Percentiles rank a stretch among this genome's conserved stretches.
phyloP scores from a whole-genome alignment of 2,329 filamentous ascomycete species.

The Clonostachys byssicola region DNA sequence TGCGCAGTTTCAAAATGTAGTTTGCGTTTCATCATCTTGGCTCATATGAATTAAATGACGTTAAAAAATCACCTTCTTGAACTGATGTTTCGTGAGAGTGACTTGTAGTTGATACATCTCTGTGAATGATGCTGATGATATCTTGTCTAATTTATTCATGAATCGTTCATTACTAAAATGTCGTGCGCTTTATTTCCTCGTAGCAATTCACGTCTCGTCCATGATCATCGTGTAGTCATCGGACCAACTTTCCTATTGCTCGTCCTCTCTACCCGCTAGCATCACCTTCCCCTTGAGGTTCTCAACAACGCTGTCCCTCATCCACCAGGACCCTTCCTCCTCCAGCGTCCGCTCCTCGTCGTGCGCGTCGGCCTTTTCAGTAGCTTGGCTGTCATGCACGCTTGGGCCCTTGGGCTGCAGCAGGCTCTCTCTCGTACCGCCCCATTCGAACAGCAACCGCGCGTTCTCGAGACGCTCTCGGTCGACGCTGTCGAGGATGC shows the following conservation, averaged over 20 bases:
- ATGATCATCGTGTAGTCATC: not conserved
- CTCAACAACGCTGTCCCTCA: conserved; percentile 51
- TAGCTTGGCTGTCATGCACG: conserved; percentile 26
- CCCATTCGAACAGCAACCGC: conserved; percentile 51
- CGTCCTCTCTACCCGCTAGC: conserved; percentile 36
- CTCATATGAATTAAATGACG: conserved; percentile 1
- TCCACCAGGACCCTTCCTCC: conserved; percentile 41
- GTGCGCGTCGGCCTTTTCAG: conserved; percentile 17
- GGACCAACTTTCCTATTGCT: conserved; percentile 11
- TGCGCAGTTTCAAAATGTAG: not conserved
- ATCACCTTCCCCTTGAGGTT: conserved; percentile 50
- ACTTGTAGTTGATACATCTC: not conserved
- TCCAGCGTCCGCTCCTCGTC: conserved; percentile 11
- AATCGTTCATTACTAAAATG: not conserved
- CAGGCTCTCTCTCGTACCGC: conserved; percentile 34
- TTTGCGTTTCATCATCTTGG: no score
- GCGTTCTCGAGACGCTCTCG: conserved; percentile 17
- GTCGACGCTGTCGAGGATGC: conserved; percentile 34
- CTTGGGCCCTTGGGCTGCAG: conserved; percentile 4
- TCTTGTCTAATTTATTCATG: not conserved
- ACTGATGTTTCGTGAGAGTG: no score
- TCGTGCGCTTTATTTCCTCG: no score
- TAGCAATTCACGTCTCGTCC: no score
- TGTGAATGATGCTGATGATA: not conserved
- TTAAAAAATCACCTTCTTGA: not conserved